Percentiles rank a stretch among this genome's conserved stretches.
Conservation (phyloP, 495 filamentous ascomycete species). For the Parmelia sp. region DNA sequence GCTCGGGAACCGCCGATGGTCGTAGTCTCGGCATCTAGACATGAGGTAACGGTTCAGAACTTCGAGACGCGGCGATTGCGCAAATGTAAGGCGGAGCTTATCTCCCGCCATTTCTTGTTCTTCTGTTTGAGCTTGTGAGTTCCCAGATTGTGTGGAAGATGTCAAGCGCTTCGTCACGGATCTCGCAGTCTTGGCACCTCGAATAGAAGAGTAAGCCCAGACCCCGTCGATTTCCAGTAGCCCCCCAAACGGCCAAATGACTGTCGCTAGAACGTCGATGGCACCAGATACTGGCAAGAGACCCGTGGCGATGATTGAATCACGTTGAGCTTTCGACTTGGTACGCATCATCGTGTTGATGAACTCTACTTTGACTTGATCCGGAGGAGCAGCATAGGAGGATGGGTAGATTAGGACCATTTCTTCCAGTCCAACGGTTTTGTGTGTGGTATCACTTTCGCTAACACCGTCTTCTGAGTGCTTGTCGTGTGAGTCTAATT, state of each 20-base stretch:
- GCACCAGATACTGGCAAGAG: constrained; percentile 34
- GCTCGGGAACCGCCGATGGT: constrained; percentile 25
- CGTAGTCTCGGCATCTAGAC: constrained; percentile 26
- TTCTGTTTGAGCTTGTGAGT: constrained; percentile 9
- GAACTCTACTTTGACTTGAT: constrained; percentile 34
- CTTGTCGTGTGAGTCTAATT: constrained; percentile 18
- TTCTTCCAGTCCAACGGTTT: constrained; percentile 33
- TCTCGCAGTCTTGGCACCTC: constrained; percentile 32
- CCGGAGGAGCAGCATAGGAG: constrained; percentile 24
- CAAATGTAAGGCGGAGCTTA: constrained; percentile 29
- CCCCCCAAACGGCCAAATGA: constrained; percentile 36
- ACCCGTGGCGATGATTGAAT: constrained; percentile 35
- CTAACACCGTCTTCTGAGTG: constrained; percentile 24
- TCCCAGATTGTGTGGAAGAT: constrained; percentile 16
- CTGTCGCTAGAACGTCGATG: constrained; percentile 32
- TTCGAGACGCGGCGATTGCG: constrained; percentile 29
- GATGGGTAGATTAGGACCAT: constrained; percentile 35
- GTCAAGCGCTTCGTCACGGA: constrained; percentile 31
- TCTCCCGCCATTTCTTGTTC: constrained; percentile 21
- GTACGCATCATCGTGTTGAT: constrained; percentile 34
- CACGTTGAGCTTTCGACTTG: constrained; percentile 34
- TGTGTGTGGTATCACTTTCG: constrained; percentile 27
- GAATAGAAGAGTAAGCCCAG: constrained; percentile 36
- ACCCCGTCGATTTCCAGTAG: constrained; percentile 34
- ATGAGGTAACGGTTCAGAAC: constrained; percentile 31